Evolutionary conservation across 1,139 yeast species (phyloP), one percentile per base, ranked within the genome.

Genomic region (Tardiomyces digboiensis): DNA sequence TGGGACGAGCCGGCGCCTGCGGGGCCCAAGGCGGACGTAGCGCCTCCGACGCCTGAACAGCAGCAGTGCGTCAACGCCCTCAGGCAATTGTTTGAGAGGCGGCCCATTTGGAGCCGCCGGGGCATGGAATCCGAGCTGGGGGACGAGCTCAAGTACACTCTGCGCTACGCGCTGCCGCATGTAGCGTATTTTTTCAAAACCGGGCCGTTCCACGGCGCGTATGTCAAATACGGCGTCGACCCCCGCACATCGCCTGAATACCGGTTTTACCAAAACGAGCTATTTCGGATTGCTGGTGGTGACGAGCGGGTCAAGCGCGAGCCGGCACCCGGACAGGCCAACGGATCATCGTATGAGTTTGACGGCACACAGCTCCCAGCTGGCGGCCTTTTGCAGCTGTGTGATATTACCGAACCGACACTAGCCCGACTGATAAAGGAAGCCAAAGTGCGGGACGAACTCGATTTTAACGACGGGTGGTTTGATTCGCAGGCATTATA

Each of bases 121-220:
- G 95, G 85, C 49, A 59, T 91, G 46, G 72, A 72, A 33, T 47
- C 54, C 14, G 73, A 75, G 49, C 65, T 84, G 38, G 69, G 87
- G 0, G 60, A 64, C 2, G 71, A 72, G 12, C 65, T 76, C 67
- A 72, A 49, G 66, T 74, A 48, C 7, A 45, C 43, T 19, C 62
- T 89, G 38, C 81, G 84, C 52, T 79, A 74, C 50, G 93, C 96
- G 0, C 64, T 93, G 42, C 95, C 97, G 0, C 80, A 84, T 57
- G 83, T 88, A 0, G 74, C 95, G 0, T 91, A 78, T 59, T 74
- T 85, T 37, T 84, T 80, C 60, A 78, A 82, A 29, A 83, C 83
- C 57, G 98, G 99, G 0, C 98, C 98, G 0, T 91, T 96, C 95
- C 73, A 97, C 56, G 87, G 87, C 50, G 77, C 94, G n/a, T 86